Base-by-base conservation (phyloP, 2,329 filamentous ascomycete genomes). In the Beauveria rudraprayagi region DNA sequence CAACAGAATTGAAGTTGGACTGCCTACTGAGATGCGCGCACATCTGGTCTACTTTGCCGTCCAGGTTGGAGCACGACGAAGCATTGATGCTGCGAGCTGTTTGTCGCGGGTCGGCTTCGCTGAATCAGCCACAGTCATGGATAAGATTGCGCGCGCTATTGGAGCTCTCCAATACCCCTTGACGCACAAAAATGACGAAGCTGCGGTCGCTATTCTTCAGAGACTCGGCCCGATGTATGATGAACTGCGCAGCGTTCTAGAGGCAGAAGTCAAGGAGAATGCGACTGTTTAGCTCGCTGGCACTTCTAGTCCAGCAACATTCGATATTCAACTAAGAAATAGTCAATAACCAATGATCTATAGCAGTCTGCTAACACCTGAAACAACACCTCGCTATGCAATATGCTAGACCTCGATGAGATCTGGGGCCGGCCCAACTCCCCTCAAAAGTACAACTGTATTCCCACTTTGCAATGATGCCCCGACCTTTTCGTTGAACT, bases 401-500 rank as follows among this genome's bases (percentile, higher is more conserved):
- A 37, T 19, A 43, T 34, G n/a, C 50, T 63, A 83, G 62, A 76
- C 63, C 64, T 88, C 81, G 63, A 92, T 89, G 67, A 92, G 73
- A 72, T 91, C 86, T 22, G 87, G 86, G 60, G 90, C 84, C n/a
- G 87, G 84, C 1, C 91, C 91, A 57, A 97, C 88, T 0, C 94
- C 94, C 64, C 94, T 81, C 58, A 99, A 69, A 68, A 99, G 71
- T 26, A 97, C 92, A 65, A 99, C 85, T 11, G 92, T 97, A 71
- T 99, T 93, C 1, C 94, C 94, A 66, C 84, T 92, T 65, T 84
- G 84, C 62, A 95, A 78, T 30, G 80, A 81, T 57, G 80, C 79
- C 5, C 91, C 92, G 60, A 96, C 79, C 78, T 93, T 92, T 74
- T 97, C 92, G 26, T 83, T 86, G 69, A 95, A 99, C 63, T 94